A percentile compares a stretch with the other conserved stretches of the same genome.
These are phyloP conservation scores for Macadamia tetraphylla DNA, from an alignment of 164 flowering plant genomes.

Conservation along the genomic window DNA sequence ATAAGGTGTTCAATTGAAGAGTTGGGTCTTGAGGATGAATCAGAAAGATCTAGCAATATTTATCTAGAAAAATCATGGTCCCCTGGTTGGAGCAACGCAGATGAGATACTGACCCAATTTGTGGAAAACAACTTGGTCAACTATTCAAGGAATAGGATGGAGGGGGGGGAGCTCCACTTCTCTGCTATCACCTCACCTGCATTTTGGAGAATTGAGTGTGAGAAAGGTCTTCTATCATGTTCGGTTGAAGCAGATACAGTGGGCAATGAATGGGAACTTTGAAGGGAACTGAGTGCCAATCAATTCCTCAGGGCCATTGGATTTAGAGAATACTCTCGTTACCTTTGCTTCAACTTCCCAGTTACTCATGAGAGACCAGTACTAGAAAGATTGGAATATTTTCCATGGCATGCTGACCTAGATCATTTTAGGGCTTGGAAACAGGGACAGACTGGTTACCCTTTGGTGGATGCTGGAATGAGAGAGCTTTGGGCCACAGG, in stretches of 20 bases:
- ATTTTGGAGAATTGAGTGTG: slow-evolving; percentile 83
- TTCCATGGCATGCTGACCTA: slow-evolving; percentile 64
- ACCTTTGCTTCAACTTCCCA: slow-evolving; percentile 87
- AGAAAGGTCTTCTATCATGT: slow-evolving; percentile 60
- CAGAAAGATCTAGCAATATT: slow-evolving; percentile 85
- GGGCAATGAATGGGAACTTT: slow-evolving; percentile 52
- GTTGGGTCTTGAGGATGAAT: slow-evolving; percentile 75
- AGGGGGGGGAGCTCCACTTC: slow-evolving; percentile 58
- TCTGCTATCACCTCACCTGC: slow-evolving; percentile 80
- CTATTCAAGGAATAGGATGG: slow-evolving; percentile 54
- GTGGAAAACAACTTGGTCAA: slow-evolving; percentile 44
- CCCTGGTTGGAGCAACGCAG: slow-evolving; percentile 93
- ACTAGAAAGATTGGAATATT: slow-evolving; percentile 51
- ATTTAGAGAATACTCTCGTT: slow-evolving; percentile 83
- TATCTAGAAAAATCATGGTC: slow-evolving; percentile 81
- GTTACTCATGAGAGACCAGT: slow-evolving; percentile 79
- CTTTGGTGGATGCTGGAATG: slow-evolving; percentile 96
- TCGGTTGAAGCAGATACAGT: slow-evolving; percentile 61
- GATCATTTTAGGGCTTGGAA: slow-evolving; percentile 79
- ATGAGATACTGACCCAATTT: slow-evolving; percentile 59
- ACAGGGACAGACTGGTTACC: slow-evolving; percentile 86
- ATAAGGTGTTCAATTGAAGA: slow-evolving; percentile 58
- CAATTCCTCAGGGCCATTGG: slow-evolving; percentile 74
- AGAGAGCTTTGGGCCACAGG: slow-evolving; percentile 98
- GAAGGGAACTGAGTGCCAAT: slow-evolving; percentile 48